Evolutionary conservation across 176 grass and related monocot genomes (phyloP).

Genomic region (Tillandsia leiboldiana): DNA sequence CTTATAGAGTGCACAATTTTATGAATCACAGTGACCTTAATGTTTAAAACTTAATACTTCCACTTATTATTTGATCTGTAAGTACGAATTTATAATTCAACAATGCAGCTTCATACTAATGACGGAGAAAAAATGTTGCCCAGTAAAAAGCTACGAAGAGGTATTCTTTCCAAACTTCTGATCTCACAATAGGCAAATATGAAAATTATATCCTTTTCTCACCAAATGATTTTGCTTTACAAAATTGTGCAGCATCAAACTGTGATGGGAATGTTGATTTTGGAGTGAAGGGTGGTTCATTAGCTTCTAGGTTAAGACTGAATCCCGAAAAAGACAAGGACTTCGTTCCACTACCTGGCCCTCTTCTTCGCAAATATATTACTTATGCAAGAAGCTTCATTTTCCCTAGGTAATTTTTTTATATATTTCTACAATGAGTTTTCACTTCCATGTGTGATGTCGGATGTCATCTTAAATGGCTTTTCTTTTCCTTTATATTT

Average conservation of each 20-base stretch:
- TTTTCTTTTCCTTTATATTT: slow-evolving; percentile 6
- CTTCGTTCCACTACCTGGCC: slow-evolving; percentile 50
- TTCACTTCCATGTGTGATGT: not conserved
- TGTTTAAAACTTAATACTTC: not conserved
- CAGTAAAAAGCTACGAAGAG: slow-evolving; percentile 52
- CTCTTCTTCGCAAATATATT: slow-evolving; percentile 82
- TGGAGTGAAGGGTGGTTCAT: slow-evolving; percentile 19
- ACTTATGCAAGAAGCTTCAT: slow-evolving; percentile 65
- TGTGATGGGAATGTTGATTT: slow-evolving; percentile 11
- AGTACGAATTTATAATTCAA: not conserved
- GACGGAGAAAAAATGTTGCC: slow-evolving; percentile 18
- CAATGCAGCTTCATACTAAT: slow-evolving; percentile 53
- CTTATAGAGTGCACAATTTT: not conserved
- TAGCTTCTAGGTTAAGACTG: slow-evolving; percentile 61
- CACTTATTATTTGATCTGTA: not conserved
- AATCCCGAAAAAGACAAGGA: slow-evolving; percentile 55
- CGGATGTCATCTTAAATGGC: not conserved
- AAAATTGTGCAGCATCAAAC: slow-evolving; percentile 32
- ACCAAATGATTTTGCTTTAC: slow-evolving; percentile 8
- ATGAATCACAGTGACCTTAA: too few relatives aligned
- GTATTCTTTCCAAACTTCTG: slow-evolving; percentile 25
- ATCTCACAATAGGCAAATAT: slow-evolving; percentile 1
- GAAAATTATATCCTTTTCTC: slow-evolving; percentile 19
- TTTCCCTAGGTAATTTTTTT: slow-evolving; percentile 48
- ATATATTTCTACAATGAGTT: not conserved